A percentile compares a stretch with the other conserved stretches of the same genome.
phyloP scores from a whole-genome alignment of 768 basidiomycete genomes.

The Cystobasidium onofrii region DNA sequence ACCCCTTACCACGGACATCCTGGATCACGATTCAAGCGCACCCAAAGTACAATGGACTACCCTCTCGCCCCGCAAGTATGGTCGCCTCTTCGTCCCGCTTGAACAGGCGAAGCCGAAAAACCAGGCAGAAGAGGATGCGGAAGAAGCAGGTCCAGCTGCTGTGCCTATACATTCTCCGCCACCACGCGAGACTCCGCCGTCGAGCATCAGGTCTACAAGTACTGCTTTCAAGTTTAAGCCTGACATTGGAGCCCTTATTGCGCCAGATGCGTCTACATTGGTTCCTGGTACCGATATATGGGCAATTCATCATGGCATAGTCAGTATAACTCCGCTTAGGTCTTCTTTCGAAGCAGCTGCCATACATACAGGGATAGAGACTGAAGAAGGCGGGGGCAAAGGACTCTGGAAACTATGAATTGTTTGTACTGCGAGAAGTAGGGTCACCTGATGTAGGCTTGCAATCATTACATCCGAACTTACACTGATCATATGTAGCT shows the following conservation, averaged over 20 bases:
- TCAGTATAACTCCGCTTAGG: conserved; percentile 29
- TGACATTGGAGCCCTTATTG: conserved; percentile 27
- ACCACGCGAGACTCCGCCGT: not conserved
- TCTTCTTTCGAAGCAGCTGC: conserved; percentile 21
- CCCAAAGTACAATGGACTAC: conserved; percentile 26
- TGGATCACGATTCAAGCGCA: conserved; percentile 7
- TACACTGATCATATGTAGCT: too few species aligned
- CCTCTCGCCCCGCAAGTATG: conserved; percentile 18
- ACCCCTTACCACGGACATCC: conserved; percentile 15
- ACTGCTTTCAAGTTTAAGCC: conserved; percentile 21
- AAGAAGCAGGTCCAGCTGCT: conserved; percentile 2
- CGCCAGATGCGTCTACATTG: conserved; percentile 4
- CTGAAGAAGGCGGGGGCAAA: conserved; percentile 20
- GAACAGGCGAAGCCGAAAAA: not conserved
- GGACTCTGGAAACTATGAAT: conserved; percentile 30
- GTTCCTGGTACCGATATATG: conserved; percentile 16
- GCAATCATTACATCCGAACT: too few species aligned
- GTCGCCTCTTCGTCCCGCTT: conserved; percentile 25
- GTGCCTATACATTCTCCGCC: conserved; percentile 14
- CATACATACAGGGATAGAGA: not conserved
- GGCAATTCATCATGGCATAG: conserved; percentile 20
- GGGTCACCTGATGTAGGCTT: too few species aligned
- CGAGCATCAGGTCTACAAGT: not conserved
- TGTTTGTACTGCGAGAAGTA: too few species aligned
- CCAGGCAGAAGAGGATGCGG: not conserved